These are phyloP conservation scores for Zygosaccharomyces gambellarensis DNA, from an alignment of 805 yeast genomes.

Conservation along the genomic window DNA sequence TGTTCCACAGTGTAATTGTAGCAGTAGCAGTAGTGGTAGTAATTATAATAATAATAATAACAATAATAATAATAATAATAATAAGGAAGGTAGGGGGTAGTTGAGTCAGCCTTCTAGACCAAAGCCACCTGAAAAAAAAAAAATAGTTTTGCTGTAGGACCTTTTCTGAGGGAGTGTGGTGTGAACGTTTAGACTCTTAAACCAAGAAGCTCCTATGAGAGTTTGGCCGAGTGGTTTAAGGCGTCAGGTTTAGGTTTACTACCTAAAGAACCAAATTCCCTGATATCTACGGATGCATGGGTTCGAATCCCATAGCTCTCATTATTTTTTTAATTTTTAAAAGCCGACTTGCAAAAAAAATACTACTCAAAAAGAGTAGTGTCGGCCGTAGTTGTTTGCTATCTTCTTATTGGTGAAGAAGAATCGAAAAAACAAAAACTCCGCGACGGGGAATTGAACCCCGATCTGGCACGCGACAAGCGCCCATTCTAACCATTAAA, in stretches of 20 bases:
- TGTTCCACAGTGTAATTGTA: neutral
- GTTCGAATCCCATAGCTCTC: slow-evolving; percentile 44
- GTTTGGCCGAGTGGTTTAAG: slow-evolving; percentile 45
- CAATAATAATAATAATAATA: neutral
- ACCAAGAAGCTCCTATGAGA: slow-evolving; percentile 21
- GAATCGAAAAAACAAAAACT: too few relatives aligned
- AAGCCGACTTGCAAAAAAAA: too few relatives aligned
- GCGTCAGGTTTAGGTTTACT: slow-evolving; percentile 41
- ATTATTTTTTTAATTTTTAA: slow-evolving; percentile 18
- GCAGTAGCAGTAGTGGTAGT: neutral
- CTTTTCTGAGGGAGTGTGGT: neutral
- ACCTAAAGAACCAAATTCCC: slow-evolving; percentile 28
- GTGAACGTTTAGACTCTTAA: neutral
- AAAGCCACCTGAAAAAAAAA: neutral
- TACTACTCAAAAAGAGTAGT: too few relatives aligned
- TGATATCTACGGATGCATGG: slow-evolving; percentile 45
- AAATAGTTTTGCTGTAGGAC: slow-evolving; percentile 2
- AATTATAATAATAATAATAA: neutral
- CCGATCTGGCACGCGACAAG: too few relatives aligned
- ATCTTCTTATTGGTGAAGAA: too few relatives aligned
- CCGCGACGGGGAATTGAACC: too few relatives aligned
- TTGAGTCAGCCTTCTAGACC: slow-evolving; percentile 4
- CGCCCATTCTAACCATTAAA: too few relatives aligned
- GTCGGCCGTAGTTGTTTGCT: too few relatives aligned
- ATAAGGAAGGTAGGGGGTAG: neutral